Evolutionary conservation across 1,139 yeast species (phyloP), one percentile per base, ranked within the genome.

Genomic region (Candida sanyaensis): DNA sequence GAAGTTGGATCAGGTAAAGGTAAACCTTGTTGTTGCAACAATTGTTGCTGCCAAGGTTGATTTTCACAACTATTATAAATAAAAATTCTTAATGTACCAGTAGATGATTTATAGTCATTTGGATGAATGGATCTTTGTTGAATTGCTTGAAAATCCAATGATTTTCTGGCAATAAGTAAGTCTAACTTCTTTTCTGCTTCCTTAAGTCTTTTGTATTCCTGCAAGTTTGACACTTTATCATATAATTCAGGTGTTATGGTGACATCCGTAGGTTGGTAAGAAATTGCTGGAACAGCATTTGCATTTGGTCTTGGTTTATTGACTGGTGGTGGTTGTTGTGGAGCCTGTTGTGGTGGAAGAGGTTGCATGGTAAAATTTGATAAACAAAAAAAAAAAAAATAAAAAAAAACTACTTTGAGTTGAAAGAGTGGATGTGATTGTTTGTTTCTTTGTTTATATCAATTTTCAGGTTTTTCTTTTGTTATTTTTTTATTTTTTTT

Each of bases 11-110:
- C 64, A 2, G 59, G 51, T 2, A 61, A 56, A 31, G 58, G 53
- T 13, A 44, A 21, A 4, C 63, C 64, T 44, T 60, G 58, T 54
- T 62, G 65, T 54, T 58, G 57, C 38, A 57, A 65, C 45, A 73
- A 67, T 49, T 71, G 75, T 45, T 73, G 74, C 63, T 92, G 98
- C 99, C 99, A 93, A 41, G 95, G 90, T 68, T 93, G 98, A 64
- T 89, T 88, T 53, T 84, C 88, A 39, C 87, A 76, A 2, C 90
- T 86, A 63, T 89, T 91, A 59, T 93, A 90, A 30, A 95, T 74
- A 62, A 86, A 93, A 24, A 93, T 80, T 50, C 99, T 80, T 60
- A 93, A 75, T 4, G 75, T 67, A 29, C 85, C 80, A 52, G 81
- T 73, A 62, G 79, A 73, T 58, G 76, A 70, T 55, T 78, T 71